phyloP scores from a whole-genome alignment of 148 eudicot genomes.

The Vaccinium corymbosum region DNA sequence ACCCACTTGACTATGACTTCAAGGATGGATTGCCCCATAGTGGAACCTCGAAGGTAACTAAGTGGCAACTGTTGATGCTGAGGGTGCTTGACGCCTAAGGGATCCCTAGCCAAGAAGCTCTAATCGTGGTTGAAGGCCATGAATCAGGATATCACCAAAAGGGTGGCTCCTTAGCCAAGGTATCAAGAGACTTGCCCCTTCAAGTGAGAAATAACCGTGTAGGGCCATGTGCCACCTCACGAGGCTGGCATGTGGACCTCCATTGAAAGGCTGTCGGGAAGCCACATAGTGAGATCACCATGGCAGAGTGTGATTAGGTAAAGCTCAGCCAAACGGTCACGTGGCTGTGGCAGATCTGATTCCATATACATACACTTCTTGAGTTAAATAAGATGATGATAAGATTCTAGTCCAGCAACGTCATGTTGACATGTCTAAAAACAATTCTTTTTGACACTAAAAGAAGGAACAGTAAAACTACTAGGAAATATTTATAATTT shows the following conservation, averaged over 20 bases:
- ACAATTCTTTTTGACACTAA: not conserved
- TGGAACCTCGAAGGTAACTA: not conserved
- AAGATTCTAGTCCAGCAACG: not conserved
- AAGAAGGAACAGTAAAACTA: not conserved
- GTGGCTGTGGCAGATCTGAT: not conserved
- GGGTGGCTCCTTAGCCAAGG: not conserved
- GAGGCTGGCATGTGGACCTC: not conserved
- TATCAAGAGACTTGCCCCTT: not conserved
- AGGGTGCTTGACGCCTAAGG: not conserved
- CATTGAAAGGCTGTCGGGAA: not conserved
- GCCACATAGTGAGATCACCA: not conserved
- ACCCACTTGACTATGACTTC: not conserved
- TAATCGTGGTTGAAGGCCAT: not conserved
- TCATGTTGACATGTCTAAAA: not conserved
- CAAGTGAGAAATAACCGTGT: not conserved
- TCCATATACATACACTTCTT: not conserved
- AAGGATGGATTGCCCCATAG: not conserved
- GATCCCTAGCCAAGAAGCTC: not conserved
- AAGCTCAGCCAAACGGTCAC: not conserved
- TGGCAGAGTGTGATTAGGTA: not conserved
- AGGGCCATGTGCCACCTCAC: not conserved
- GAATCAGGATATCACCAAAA: not conserved
- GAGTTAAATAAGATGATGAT: not conserved
- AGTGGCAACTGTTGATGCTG: not conserved
- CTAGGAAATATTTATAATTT: not conserved